Percentiles rank a stretch among this genome's conserved stretches.
These are phyloP conservation scores for Rosa hybrid DNA, from an alignment of 331 rosid species.

Conservation along the genomic window DNA sequence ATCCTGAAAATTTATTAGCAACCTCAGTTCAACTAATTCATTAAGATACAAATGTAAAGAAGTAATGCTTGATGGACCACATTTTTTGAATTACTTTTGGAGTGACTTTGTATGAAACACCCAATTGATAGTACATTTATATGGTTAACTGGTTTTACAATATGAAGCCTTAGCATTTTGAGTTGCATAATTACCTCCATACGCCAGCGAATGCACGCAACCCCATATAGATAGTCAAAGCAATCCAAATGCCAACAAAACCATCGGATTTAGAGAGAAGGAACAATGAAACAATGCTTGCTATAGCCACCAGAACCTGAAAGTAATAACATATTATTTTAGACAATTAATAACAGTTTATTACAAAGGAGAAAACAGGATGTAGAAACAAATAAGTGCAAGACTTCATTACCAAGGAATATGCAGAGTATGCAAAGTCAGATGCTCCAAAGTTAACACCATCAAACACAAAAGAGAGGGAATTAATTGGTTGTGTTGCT, in stretches of 20 bases:
- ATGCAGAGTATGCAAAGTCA: constrained; percentile 92
- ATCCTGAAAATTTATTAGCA: constrained; percentile 54
- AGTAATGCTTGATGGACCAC: too few relatives aligned
- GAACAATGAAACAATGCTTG: constrained; percentile 60
- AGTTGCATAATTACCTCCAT: constrained; percentile 58
- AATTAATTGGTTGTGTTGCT: constrained; percentile 89
- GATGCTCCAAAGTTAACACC: constrained; percentile 97
- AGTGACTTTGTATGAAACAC: too few relatives aligned
- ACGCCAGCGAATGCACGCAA: constrained; percentile 82
- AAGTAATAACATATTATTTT: background rate
- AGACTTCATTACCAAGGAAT: constrained; percentile 62
- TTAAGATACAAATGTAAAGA: too few relatives aligned
- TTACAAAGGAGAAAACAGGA: background rate
- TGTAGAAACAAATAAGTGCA: background rate
- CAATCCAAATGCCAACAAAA: constrained; percentile 89
- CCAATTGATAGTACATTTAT: too few relatives aligned
- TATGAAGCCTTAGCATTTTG: too few relatives aligned
- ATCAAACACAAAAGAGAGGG: constrained; percentile 89
- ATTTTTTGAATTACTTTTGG: too few relatives aligned
- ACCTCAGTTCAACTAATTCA: background rate
- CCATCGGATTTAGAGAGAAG: constrained; percentile 59
- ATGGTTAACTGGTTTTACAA: too few relatives aligned
- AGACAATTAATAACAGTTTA: background rate
- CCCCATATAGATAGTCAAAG: constrained; percentile 81
- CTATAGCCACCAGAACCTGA: constrained; percentile 75